Evolutionary conservation across 805 yeast species (phyloP), one percentile per base, ranked within the genome.

Genomic region (Lipomyces starkeyi): DNA sequence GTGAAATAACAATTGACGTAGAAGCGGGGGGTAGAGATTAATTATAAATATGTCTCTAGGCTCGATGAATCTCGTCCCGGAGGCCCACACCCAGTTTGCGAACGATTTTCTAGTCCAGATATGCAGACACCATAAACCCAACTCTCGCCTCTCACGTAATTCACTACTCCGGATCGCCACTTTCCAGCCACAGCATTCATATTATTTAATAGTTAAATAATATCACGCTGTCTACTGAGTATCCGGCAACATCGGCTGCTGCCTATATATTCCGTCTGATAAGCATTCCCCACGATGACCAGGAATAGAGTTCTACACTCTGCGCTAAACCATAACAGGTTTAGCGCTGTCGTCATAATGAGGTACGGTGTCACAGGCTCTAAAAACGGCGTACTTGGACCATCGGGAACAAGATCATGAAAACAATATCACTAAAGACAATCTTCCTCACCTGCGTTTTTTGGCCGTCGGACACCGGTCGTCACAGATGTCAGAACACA

Each of bases 401-500:
- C 49, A 17, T 13, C 32, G 32, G 4, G 32, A 29, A 29, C 32
- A 29, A 29, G 32, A 29, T 27, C 27, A 25, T 25, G n/a, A n/a
- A n/a, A n/a, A n/a, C n/a, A 7, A 37, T 2, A 37, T 3, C 17
- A 37, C 43, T 2, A 37, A 17, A 43, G 49, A 1, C 17, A 14
- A 37, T 25, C 57, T 17, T 56, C 25, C 13, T 35, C 13, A 56
- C 32, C 34, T 55, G 58, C 13, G 25, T 2, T n/a, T n/a, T 43
- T 43, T n/a, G 20, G 49, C 25, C 20, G 22, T 17, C 49, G 9
- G 20, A 20, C n/a, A 47, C 25, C 29, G 32, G 29, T 60, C 40
- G 40, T 9, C 27, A 49, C 14, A 20, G 17, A 61, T 61, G 65
- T 59, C 66, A 17, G 61, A 47, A 14, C 62, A 59, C 32, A n/a